Evolutionary conservation across 305 asterid species (phyloP).

Genomic region (Fraxinus ornus): DNA sequence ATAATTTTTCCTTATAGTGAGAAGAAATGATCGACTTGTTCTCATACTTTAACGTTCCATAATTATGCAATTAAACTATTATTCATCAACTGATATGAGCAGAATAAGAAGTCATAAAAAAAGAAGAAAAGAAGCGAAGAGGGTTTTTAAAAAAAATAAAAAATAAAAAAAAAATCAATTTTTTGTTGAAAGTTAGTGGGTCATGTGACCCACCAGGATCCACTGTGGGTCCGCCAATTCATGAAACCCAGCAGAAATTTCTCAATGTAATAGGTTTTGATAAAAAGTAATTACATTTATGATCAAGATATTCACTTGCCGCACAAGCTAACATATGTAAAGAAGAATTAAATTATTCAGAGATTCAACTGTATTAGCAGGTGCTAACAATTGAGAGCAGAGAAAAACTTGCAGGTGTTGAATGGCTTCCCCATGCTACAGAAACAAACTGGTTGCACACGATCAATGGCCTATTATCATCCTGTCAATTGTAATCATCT

Average conservation of each 20-base stretch:
- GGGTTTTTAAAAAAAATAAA: too few species aligned
- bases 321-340: background rate
- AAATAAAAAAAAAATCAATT: too few species aligned
- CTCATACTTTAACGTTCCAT: too few species aligned
- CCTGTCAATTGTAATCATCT: conserved; percentile 42
- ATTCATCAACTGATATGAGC: too few species aligned
- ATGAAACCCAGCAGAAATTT: background rate
- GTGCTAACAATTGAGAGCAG: background rate
- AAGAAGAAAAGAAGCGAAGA: too few species aligned
- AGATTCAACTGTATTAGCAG: background rate
- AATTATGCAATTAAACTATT: too few species aligned
- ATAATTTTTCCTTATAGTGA: too few species aligned
- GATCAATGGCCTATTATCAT: conserved; percentile 13
- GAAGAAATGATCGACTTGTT: too few species aligned
- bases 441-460: background rate
- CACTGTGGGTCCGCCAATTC: too few species aligned
- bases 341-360: background rate
- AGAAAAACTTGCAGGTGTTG: background rate
- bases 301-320: background rate
- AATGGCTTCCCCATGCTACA: background rate
- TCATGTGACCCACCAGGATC: too few species aligned
- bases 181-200: too few species aligned
- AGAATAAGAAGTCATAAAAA: too few species aligned
- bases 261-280: background rate
- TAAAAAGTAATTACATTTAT: background rate